These are phyloP conservation scores for Brassica rapa DNA, from an alignment of 345 rosid species.

Conservation along the genomic window DNA sequence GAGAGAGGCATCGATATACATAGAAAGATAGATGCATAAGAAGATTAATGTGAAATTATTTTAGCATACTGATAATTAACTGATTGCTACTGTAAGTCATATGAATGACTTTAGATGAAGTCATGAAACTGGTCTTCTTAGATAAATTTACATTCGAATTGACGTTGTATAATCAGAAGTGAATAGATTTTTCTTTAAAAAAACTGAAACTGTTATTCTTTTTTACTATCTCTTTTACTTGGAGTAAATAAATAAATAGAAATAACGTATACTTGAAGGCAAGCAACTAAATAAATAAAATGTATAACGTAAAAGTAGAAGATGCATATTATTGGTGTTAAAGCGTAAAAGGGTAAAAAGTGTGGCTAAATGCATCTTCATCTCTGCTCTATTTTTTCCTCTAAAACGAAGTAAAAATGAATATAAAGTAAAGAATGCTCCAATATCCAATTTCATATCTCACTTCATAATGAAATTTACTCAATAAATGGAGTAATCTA, in stretches of 20 bases:
- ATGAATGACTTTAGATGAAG: background rate
- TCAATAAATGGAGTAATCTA: too few relatives aligned
- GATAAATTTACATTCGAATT: background rate
- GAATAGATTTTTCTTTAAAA: background rate
- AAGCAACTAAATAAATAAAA: background rate
- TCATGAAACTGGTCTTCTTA: background rate
- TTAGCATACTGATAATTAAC: background rate
- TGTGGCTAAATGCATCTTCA: too few relatives aligned
- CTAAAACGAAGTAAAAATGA: too few relatives aligned
- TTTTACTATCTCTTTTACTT: background rate
- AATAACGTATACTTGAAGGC: background rate
- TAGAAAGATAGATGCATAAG: background rate
- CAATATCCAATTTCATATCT: too few relatives aligned
- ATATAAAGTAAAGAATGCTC: too few relatives aligned
- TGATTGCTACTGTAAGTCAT: background rate
- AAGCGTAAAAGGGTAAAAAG: too few relatives aligned
- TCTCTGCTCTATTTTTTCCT: too few relatives aligned
- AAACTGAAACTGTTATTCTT: background rate
- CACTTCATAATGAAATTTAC: too few relatives aligned
- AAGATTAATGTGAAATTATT: conserved; percentile 6
- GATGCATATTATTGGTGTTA: background rate
- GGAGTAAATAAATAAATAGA: background rate
- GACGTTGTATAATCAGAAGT: background rate
- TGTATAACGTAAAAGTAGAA: background rate
- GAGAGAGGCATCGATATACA: background rate